Conservation (phyloP, 305 asterid genomes). For the Rubia balearica region DNA sequence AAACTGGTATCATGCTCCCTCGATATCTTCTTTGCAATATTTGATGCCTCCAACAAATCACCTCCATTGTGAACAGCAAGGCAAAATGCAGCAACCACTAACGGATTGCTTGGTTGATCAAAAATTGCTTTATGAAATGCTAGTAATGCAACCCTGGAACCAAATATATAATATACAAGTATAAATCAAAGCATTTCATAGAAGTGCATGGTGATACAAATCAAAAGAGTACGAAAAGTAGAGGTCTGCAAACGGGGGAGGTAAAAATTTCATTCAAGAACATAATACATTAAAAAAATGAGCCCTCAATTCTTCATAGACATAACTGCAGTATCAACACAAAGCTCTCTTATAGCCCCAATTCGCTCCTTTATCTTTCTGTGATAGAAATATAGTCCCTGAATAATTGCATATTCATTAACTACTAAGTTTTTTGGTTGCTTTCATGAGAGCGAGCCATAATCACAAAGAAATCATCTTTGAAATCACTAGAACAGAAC, state of each 20-base stretch:
- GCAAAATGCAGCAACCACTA: constrained; percentile 64
- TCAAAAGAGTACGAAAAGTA: background rate
- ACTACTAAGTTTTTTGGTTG: background rate
- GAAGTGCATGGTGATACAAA: background rate
- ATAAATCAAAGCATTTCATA: background rate
- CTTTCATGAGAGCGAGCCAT: background rate
- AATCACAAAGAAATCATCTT: background rate
- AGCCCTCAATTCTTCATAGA: background rate
- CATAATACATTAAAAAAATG: background rate
- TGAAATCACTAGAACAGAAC: background rate
- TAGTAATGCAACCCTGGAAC: constrained; percentile 70
- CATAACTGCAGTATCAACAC: background rate
- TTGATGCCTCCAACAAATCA: constrained; percentile 62
- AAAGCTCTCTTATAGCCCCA: background rate
- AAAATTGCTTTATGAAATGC: constrained; percentile 78
- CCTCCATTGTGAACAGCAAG: constrained; percentile 86
- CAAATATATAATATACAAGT: constrained; percentile 1
- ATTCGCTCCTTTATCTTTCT: background rate
- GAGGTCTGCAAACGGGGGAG: background rate
- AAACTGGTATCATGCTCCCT: constrained; percentile 45
- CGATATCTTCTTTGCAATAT: constrained; percentile 47
- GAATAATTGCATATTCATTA: background rate
- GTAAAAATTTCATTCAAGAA: background rate
- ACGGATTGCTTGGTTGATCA: constrained; percentile 61
- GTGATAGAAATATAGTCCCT: background rate